These are phyloP conservation scores for Beauveria varroae DNA, from an alignment of 2,329 filamentous ascomycete genomes.

Conservation along the genomic window DNA sequence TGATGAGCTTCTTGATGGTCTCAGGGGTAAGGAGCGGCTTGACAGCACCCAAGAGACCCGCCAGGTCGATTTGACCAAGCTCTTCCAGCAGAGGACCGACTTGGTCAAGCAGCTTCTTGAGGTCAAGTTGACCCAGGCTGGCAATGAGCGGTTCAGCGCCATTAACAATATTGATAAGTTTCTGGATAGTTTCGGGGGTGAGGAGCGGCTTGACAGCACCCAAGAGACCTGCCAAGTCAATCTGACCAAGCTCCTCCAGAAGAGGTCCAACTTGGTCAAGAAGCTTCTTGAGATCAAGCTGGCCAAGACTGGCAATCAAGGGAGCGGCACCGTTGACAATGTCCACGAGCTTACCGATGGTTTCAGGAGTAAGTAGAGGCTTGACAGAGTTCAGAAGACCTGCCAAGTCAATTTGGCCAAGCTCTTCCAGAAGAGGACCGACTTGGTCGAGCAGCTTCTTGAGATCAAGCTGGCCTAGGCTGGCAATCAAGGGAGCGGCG, in stretches of 20 bases:
- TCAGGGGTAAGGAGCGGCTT: constrained; percentile 26
- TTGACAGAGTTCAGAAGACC: constrained; percentile 20
- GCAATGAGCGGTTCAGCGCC: constrained; percentile 14
- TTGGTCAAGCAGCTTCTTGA: constrained; percentile 17
- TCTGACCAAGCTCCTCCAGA: constrained; percentile 17
- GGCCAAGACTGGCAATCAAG: not conserved
- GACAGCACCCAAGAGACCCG: constrained; percentile 23
- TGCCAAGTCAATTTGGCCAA: constrained; percentile 24
- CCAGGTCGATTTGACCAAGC: constrained; percentile 21
- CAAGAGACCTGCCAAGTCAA: constrained; percentile 22
- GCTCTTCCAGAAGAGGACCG: constrained; percentile 16
- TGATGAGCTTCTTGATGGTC: constrained; percentile 19
- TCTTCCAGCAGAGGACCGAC: constrained; percentile 17
- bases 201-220: constrained; percentile 28
- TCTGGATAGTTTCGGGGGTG: constrained; percentile 22
- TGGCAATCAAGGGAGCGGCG: no score
- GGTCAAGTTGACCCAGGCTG: constrained; percentile 15
- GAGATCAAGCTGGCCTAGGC: constrained; percentile 8
- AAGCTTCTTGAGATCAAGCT: constrained; percentile 12
- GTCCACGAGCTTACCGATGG: constrained; percentile 24
- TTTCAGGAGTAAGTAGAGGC: constrained; percentile 24
- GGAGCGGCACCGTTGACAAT: constrained; percentile 15
- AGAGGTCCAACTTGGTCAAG: constrained; percentile 17
- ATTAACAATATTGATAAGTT: constrained; percentile 14
- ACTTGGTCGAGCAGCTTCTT: constrained; percentile 14